These are phyloP conservation scores for Chlamydomonas applanata DNA, from an alignment of 139 green algal species.

Conservation along the genomic window DNA sequence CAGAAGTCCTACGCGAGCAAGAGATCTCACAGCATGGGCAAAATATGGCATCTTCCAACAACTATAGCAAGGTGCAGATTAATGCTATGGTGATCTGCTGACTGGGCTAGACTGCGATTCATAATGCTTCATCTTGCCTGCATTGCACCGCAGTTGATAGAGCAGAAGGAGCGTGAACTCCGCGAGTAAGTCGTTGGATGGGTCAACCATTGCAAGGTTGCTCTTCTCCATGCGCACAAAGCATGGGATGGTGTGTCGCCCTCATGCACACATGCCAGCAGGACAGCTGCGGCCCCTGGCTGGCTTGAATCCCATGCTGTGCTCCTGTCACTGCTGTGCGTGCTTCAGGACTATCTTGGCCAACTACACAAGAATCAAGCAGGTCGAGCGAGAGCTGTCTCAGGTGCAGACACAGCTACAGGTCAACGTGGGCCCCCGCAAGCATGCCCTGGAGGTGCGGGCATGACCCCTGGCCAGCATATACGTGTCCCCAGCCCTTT, in stretches of 20 bases:
- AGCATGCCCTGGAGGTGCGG: constrained; percentile 44
- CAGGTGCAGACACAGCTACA: constrained; percentile 56
- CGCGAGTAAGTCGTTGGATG: constrained; percentile 35
- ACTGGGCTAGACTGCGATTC: too few relatives aligned
- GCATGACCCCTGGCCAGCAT: too few relatives aligned
- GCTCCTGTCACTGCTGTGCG: too few relatives aligned
- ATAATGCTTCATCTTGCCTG: background rate
- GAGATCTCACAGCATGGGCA: too few relatives aligned
- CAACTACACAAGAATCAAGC: constrained; percentile 56
- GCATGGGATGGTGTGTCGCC: too few relatives aligned
- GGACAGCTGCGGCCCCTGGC: background rate
- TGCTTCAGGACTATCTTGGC: constrained; percentile 46
- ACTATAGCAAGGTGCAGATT: too few relatives aligned
- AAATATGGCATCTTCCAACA: too few relatives aligned
- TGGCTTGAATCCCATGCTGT: too few relatives aligned
- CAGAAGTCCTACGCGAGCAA: too few relatives aligned
- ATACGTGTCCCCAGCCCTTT: too few relatives aligned
- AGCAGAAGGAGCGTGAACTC: constrained; percentile 57
- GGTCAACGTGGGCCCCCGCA: constrained; percentile 57
- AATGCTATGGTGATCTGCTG: too few relatives aligned
- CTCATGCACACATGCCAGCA: background rate
- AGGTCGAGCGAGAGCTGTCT: constrained; percentile 55
- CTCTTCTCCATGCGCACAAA: background rate
- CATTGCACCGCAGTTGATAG: constrained; percentile 34
- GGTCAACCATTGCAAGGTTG: background rate